phyloP scores from a whole-genome alignment of 2,329 filamentous ascomycete genomes.

The Arthrobotrys sinensis region DNA sequence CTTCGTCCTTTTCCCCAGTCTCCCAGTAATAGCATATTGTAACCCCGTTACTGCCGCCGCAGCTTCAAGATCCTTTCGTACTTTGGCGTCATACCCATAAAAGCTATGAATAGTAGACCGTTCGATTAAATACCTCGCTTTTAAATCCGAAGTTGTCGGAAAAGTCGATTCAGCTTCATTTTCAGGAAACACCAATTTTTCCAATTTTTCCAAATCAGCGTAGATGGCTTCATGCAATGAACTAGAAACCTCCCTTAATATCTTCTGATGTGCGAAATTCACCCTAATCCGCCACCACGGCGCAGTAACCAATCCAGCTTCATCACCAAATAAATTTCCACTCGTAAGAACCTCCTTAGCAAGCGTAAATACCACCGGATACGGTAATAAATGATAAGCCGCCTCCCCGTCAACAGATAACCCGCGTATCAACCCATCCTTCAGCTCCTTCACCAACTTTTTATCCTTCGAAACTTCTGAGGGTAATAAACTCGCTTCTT shows the following conservation, averaged over 20 bases:
- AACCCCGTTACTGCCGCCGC: conserved; percentile 80
- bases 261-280: conserved; percentile 80
- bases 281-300: conserved; percentile 79
- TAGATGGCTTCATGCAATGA: conserved; percentile 76
- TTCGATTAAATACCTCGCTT: conserved; percentile 83
- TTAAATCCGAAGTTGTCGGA: conserved; percentile 66
- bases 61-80: conserved; percentile 78
- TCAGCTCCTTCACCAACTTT: conserved; percentile 69
- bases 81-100: conserved; percentile 84
- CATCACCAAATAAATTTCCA: conserved; percentile 67
- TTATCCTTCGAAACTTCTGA: conserved; percentile 66
- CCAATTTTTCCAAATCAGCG: conserved; percentile 72
- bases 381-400: conserved; percentile 86
- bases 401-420: conserved; percentile 87
- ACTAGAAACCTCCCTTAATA: conserved; percentile 76
- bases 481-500: conserved; percentile 71
- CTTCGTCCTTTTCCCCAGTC: conserved; percentile 86
- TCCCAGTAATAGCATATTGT: conserved; percentile 85
- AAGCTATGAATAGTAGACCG: conserved; percentile 86
- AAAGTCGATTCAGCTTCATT: conserved; percentile 67
- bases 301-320: conserved; percentile 66
- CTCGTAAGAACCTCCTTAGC: conserved; percentile 76
- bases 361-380: conserved; percentile 85
- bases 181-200: conserved; percentile 66
- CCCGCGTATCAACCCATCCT: conserved; percentile 75